Conservation (phyloP, 768 basidiomycete species). For the Boletus bicolor region DNA sequence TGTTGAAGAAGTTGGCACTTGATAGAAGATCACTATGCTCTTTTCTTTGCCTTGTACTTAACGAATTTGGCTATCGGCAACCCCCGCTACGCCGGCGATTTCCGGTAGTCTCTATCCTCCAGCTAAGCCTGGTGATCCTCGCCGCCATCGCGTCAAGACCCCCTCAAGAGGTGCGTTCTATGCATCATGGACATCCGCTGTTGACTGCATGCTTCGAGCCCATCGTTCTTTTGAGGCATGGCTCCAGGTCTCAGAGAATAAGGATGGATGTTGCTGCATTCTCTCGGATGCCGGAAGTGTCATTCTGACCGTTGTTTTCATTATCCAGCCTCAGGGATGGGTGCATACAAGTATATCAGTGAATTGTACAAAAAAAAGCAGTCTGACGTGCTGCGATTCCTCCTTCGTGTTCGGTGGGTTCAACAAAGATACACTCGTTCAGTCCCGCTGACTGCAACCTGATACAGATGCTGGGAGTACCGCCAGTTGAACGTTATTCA, state of each 20-base stretch:
- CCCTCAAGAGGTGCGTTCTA: conserved; percentile 29
- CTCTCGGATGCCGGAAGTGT: conserved; percentile 12
- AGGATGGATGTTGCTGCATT: conserved; percentile 24
- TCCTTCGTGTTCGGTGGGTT: conserved; percentile 89
- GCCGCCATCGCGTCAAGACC: conserved; percentile 19
- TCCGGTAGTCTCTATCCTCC: conserved; percentile 10
- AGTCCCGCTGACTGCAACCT: conserved; percentile 2
- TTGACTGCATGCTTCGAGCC: not conserved
- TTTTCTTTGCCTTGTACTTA: not conserved
- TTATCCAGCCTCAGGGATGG: conserved; percentile 61
- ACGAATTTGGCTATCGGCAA: conserved; percentile 24
- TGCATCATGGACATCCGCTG: not conserved
- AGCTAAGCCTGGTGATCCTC: conserved; percentile 1
- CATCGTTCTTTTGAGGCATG: conserved; percentile 5
- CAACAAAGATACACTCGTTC: not conserved
- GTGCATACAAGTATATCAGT: conserved; percentile 94
- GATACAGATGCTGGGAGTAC: conserved; percentile 91
- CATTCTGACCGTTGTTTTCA: conserved; percentile 17
- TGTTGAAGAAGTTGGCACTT: conserved; percentile 4
- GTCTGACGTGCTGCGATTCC: conserved; percentile 95
- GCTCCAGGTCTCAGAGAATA: conserved; percentile 3
- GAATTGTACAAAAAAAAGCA: conserved; percentile 99
- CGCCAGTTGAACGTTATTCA: conserved; percentile 98
- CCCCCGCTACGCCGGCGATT: conserved; percentile 22
- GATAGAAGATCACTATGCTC: not conserved